phyloP scores from a whole-genome alignment of 2,329 filamentous ascomycete species.

The Fusarium camptoceras region DNA sequence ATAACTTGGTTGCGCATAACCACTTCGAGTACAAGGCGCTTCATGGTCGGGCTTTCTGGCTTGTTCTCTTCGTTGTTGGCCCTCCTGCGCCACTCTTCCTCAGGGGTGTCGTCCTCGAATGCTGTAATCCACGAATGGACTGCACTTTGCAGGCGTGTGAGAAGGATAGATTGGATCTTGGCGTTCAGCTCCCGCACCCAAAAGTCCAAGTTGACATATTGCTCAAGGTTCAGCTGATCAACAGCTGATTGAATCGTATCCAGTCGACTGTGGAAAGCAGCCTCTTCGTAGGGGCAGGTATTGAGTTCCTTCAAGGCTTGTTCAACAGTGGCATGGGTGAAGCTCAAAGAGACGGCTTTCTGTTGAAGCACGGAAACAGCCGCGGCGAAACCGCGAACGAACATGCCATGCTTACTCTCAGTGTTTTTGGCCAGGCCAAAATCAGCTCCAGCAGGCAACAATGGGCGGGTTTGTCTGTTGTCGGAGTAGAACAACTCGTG shows the following conservation, averaged over 20 bases:
- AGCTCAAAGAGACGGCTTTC: constrained; percentile 83
- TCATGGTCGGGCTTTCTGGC: constrained; percentile 72
- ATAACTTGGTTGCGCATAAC: constrained; percentile 99
- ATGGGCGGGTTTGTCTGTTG: constrained; percentile 59
- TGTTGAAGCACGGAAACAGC: constrained; percentile 88
- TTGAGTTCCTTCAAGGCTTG: constrained; percentile 86
- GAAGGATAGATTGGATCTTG: constrained; percentile 83
- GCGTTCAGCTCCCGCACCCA: constrained; percentile 92
- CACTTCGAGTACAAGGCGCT: constrained; percentile 85
- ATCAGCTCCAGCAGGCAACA: constrained; percentile 54
- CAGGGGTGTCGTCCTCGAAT: constrained; percentile 74
- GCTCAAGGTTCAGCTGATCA: constrained; percentile 95
- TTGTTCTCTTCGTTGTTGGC: constrained; percentile 59
- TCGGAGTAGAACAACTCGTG: constrained; percentile 83
- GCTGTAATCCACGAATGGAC: constrained; percentile 88
- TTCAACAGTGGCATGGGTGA: constrained; percentile 83
- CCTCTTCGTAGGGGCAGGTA: constrained; percentile 82
- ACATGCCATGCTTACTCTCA: constrained; percentile 95
- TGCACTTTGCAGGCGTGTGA: constrained; percentile 84
- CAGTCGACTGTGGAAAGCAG: constrained; percentile 83
- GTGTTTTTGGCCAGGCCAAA: constrained; percentile 64
- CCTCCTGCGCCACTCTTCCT: constrained; percentile 66
- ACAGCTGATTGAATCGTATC: constrained; percentile 91
- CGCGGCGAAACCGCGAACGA: constrained; percentile 91
- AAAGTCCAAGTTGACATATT: constrained; percentile 90